Percentiles rank a stretch among this genome's conserved stretches.
Evolutionary conservation across 306 rosid species (phyloP).

Genomic region (Cucurbita argyrosperma): DNA sequence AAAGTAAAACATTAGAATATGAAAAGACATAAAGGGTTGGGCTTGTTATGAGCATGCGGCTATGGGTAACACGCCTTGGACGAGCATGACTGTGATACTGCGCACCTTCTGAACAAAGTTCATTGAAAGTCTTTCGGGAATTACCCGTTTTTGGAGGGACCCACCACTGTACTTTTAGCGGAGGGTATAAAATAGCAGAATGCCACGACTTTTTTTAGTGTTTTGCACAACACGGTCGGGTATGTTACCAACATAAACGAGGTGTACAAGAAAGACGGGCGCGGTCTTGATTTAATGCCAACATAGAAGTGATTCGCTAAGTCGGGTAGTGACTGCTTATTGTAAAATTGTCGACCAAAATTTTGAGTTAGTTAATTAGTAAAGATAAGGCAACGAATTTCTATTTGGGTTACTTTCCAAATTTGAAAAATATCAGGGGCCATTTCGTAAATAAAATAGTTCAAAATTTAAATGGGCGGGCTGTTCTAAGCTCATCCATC

Average conservation of each 20-base stretch:
- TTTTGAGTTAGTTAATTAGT: too few species aligned
- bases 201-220: background rate
- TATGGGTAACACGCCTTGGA: too few species aligned
- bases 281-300: too few species aligned
- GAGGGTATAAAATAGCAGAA: background rate
- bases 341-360: too few species aligned
- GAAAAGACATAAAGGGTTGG: too few species aligned
- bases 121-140: background rate
- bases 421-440: slow-evolving; percentile 14
- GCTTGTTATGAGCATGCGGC: too few species aligned
- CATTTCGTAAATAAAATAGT: slow-evolving; percentile 1
- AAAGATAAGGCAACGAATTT: background rate
- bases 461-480: slow-evolving; percentile 39
- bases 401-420: background rate
- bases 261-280: background rate
- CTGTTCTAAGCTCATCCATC: background rate
- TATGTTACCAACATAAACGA: background rate
- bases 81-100: too few species aligned
- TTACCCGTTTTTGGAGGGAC: background rate
- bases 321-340: too few species aligned
- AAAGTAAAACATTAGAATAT: too few species aligned
- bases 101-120: background rate
- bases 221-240: background rate
- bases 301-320: too few species aligned
- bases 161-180: background rate